These are phyloP conservation scores for Solanum chmielewskii DNA, from an alignment of 257 asterid genomes.

Conservation along the genomic window DNA sequence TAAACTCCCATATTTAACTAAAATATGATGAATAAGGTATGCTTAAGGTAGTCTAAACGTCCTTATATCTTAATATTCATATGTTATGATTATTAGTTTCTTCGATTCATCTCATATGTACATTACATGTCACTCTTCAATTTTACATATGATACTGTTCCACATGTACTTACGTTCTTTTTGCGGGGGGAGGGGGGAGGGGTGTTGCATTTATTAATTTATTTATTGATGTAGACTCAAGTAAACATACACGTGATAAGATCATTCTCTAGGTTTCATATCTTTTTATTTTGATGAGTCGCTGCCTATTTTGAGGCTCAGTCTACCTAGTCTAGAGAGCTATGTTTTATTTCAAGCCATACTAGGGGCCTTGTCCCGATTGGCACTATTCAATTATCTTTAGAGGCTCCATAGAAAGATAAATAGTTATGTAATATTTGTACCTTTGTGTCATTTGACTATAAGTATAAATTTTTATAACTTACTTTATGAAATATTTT, in stretches of 20 bases:
- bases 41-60: neutral
- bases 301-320: neutral
- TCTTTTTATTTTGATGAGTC: neutral
- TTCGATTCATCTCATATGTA: too few relatives aligned
- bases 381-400: too few relatives aligned
- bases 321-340: neutral
- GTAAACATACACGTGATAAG: neutral
- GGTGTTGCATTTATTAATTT: too few relatives aligned
- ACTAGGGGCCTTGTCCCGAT: neutral
- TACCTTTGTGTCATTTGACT: too few relatives aligned
- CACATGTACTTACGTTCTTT: neutral
- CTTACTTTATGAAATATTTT: too few relatives aligned
- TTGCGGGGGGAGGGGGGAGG: too few relatives aligned
- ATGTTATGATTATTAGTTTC: neutral
- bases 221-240: too few relatives aligned
- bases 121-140: neutral
- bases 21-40: neutral
- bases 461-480: too few relatives aligned
- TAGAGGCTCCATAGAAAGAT: too few relatives aligned
- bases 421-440: too few relatives aligned
- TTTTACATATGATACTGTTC: neutral
- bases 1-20: neutral
- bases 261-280: neutral
- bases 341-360: too few relatives aligned
- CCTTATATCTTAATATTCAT: neutral